phyloP scores from a whole-genome alignment of 2,329 filamentous ascomycete genomes.

The Sarocladium kiliense region DNA sequence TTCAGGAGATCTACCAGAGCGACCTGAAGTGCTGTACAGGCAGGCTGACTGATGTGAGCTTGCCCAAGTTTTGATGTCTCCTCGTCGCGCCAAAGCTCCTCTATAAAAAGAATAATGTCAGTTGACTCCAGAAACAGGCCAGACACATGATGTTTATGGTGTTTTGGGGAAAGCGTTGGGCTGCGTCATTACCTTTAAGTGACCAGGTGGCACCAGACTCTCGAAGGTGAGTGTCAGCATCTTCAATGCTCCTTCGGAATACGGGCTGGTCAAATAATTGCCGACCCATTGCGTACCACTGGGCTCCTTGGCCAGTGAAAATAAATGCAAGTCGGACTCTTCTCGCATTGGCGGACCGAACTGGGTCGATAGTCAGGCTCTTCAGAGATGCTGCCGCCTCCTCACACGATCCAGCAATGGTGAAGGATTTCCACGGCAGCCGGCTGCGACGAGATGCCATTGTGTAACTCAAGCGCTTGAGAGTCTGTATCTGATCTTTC shows the following conservation, averaged over 20 bases:
- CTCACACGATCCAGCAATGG: not conserved
- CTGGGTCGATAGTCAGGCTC: not conserved
- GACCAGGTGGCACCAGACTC: not conserved
- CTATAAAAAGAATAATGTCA: conserved; percentile 4
- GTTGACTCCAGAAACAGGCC: too few species aligned
- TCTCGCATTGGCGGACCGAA: too few species aligned
- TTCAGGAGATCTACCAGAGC: conserved; percentile 37
- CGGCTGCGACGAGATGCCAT: not conserved
- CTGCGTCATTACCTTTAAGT: too few species aligned
- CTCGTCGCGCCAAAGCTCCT: not conserved
- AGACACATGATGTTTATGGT: too few species aligned
- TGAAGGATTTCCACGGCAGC: not conserved
- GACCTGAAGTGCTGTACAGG: conserved; percentile 42
- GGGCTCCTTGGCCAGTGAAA: conserved; percentile 26
- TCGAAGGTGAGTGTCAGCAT: not conserved
- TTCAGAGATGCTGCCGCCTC: not conserved
- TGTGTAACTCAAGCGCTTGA: not conserved
- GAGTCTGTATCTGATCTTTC: not conserved
- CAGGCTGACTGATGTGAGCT: conserved; percentile 38
- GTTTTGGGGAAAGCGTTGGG: too few species aligned
- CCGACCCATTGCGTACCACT: conserved; percentile 15
- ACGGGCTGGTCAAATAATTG: conserved; percentile 10
- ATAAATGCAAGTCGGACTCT: not conserved
- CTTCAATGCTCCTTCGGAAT: not conserved
- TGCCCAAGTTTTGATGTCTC: conserved; percentile 24